Percentiles rank a stretch among this genome's conserved stretches.
Evolutionary conservation across 345 rosid genomes (phyloP).

Genomic region (Boechera divaricarpa): DNA sequence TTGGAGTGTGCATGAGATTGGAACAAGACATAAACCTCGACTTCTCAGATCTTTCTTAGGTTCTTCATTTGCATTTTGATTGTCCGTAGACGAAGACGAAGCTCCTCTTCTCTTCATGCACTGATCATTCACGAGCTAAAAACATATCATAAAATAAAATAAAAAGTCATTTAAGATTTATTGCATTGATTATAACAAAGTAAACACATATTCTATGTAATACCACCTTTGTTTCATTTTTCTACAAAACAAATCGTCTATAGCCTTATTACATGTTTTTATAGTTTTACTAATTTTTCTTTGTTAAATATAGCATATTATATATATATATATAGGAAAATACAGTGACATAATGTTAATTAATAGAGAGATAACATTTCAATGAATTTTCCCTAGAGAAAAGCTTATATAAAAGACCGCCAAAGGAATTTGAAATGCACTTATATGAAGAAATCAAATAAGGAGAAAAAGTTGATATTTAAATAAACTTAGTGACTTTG

Average conservation of each 20-base stretch:
- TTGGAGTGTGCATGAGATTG: slow-evolving; percentile 83
- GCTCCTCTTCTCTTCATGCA: slow-evolving; percentile 69
- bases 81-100: slow-evolving; percentile 33
- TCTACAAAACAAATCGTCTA: not conserved
- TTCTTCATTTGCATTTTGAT: slow-evolving; percentile 54
- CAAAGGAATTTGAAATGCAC: slow-evolving; percentile 38
- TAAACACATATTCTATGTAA: not conserved
- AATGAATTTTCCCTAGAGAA: not conserved
- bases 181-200: slow-evolving; percentile 5
- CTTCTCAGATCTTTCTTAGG: slow-evolving; percentile 77
- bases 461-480: not conserved
- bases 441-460: slow-evolving; percentile 22
- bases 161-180: not conserved
- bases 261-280: too few species aligned
- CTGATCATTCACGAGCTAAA: slow-evolving; percentile 67
- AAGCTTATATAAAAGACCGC: slow-evolving; percentile 36
- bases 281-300: too few species aligned
- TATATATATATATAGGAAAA: too few species aligned
- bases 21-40: slow-evolving; percentile 95
- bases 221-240: not conserved
- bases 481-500: slow-evolving; percentile 33
- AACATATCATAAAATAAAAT: slow-evolving; percentile 26
- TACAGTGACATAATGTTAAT: not conserved
- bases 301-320: too few species aligned
- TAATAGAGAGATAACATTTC: too few species aligned